Evolutionary conservation across 495 filamentous ascomycete genomes (phyloP), one percentile per base, ranked within the genome.

Genomic region (Endocarpon pusillum): DNA sequence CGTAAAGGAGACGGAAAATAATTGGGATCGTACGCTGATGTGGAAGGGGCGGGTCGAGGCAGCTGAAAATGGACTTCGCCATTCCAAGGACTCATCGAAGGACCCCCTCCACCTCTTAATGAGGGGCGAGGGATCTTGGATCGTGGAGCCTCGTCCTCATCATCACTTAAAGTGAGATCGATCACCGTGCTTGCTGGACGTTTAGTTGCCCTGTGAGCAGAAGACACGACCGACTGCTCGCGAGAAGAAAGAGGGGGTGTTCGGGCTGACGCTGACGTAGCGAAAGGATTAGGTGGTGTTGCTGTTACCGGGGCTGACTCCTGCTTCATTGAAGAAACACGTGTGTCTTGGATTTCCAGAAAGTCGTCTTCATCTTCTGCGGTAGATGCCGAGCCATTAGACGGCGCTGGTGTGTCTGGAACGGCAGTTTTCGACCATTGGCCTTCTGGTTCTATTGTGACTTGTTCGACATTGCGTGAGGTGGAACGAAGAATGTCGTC

Each of bases 361-460:
- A 81, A 81, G 33, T 82, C 76, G 31, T 78, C 72, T 27, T 69
- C 69, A 40, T 78, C 71, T 25, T 61, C 51, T 27, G 57, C 49
- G n/a, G 58, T 50, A 18, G 43, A 53, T 4, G 45, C 59, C 38
- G 42, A 46, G 16, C 53, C 54, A 18, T 62, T 57, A 14, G 55
- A 45, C 2, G 49, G 49, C 4, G 45, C 42, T 21, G 48, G 41
- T 10, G 54, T 43, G 10, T 53, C 50, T 32, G 59, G 58, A 33
- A 53, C 59, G 19, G 52, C 45, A 27, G 26, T 54, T 9, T 51
- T 45, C n/a, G 65, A 62, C 89, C 89, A 97, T 46, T 61, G 58
- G 2, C 86, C 89, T 41, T 81, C 62, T 1, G 89, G 84, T 42
- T 97, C 82, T 34, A 97, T 81, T 2, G 78, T 81, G 19, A 97